These are phyloP conservation scores for Botryosphaeria dothidea DNA, from an alignment of 2,329 filamentous ascomycete species.

Conservation along the genomic window DNA sequence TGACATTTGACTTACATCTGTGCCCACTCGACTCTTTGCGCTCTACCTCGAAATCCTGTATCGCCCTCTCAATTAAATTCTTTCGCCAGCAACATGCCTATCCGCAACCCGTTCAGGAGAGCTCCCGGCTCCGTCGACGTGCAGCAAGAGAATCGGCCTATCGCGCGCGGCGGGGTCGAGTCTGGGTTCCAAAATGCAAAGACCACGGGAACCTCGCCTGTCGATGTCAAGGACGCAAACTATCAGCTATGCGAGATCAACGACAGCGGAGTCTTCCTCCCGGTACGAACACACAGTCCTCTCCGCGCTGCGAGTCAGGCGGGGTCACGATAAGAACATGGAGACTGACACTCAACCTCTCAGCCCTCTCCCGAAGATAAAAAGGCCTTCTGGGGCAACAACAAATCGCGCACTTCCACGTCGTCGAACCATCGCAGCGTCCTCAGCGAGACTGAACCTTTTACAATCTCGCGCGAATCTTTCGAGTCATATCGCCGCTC, in stretches of 20 bases:
- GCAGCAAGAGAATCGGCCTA: constrained; percentile 31
- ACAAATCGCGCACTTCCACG: constrained; percentile 58
- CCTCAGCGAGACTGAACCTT: constrained; percentile 83
- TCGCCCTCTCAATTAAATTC: neutral
- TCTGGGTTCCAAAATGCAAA: constrained; percentile 32
- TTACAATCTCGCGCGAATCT: constrained; percentile 92
- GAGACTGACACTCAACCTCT: constrained; percentile 21
- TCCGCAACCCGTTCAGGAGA: constrained; percentile 44
- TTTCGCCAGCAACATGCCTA: constrained; percentile 34
- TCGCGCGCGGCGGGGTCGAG: neutral
- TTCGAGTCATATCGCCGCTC: constrained; percentile 96
- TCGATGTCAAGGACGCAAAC: constrained; percentile 49
- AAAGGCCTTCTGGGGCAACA: constrained; percentile 71
- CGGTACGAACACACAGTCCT: constrained; percentile 57
- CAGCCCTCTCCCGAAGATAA: constrained; percentile 89
- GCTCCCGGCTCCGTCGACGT: constrained; percentile 33
- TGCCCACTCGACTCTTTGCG: neutral
- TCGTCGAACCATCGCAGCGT: constrained; percentile 63
- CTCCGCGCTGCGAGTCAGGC: constrained; percentile 15
- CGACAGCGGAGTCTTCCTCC: constrained; percentile 91
- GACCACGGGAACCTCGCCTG: constrained; percentile 39
- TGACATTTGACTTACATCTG: neutral
- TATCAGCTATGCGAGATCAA: constrained; percentile 72
- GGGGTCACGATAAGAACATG: neutral
- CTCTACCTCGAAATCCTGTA: neutral